Conservation (phyloP, 2,329 filamentous ascomycete genomes). For the Curvularia verruculosa region DNA sequence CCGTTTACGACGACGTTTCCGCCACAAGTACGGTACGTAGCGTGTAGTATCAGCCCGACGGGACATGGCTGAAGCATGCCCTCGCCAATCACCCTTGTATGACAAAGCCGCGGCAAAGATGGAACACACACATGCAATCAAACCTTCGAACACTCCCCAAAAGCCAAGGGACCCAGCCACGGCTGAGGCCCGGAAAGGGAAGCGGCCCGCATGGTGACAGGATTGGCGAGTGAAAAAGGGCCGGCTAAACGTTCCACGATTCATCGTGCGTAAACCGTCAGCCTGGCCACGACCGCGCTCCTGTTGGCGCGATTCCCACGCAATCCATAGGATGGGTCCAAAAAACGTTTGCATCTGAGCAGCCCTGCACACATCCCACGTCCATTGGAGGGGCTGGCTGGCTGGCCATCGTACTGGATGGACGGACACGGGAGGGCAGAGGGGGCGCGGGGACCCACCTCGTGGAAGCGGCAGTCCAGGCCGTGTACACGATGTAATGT, state of each 20-base stretch:
- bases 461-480: not conserved
- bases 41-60: too few relatives aligned
- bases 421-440: not conserved
- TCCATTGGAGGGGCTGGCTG: not conserved
- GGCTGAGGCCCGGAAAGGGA: constrained; percentile 6
- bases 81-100: not conserved
- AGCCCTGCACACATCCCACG: not conserved
- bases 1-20: not conserved
- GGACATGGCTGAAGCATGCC: too few relatives aligned
- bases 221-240: not conserved
- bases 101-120: constrained; percentile 6
- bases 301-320: constrained; percentile 1
- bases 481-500: not conserved
- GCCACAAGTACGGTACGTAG: too few relatives aligned
- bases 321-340: not conserved
- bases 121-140: not conserved
- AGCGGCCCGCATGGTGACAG: constrained; percentile 12
- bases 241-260: constrained; percentile 4
- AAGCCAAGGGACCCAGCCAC: constrained; percentile 2
- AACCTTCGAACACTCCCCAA: not conserved
- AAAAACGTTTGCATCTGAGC: constrained; percentile 1
- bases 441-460: constrained; percentile 4
- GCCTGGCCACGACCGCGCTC: not conserved
- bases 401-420: not conserved
- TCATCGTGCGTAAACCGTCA: not conserved